Evolutionary conservation across 768 basidiomycete genomes (phyloP), one percentile per base, ranked within the genome.

Genomic region (Tricholoma sp.): DNA sequence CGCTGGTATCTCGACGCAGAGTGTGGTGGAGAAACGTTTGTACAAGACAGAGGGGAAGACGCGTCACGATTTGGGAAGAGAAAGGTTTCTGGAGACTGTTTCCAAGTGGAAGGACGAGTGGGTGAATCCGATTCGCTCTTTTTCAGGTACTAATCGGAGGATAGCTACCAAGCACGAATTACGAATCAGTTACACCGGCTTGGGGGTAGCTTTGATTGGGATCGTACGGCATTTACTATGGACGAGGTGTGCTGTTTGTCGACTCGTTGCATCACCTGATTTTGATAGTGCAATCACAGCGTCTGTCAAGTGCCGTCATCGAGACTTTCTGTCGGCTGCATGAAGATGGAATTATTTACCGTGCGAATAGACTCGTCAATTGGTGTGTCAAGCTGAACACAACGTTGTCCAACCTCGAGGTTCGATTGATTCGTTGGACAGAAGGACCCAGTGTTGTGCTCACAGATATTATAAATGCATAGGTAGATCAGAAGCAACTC

Each of bases 371-470:
- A 21, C 82, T 99, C 45, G 96, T 98, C 58, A 97, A 98, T 67
- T 98, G 97, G 96, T 99, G 97, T 76, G 91, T 94, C 49, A 82
- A 85, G 69, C 76, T 99, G 58, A 97, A 98, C 69, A 99, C 97
- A 0, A 96, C 96, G 0, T 77, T 99, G 2, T 98, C 96, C n/a
- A 98, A 98, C 71, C 80, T 99, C 52, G 97, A 98, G 83, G 91
- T 89, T 45, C 54, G 73, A 59, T 4, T 19, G 0, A 49, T n/a
- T 51, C 22, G 21, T 24, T 10, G 56, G 50, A 7, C 11, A 49
- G 6, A 22, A 22, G 50, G 18, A 22, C 37, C 35, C 12, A 21
- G 16, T 43, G 18, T 6, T 37, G 24, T 50, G 27, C 47, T 50
- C 27, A 50, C 5, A 3, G 4, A 10, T 51, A 10, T 46, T 50